Base-by-base conservation (phyloP, 2,329 filamentous ascomycete genomes). In the Dactylellina haptotyla region DNA sequence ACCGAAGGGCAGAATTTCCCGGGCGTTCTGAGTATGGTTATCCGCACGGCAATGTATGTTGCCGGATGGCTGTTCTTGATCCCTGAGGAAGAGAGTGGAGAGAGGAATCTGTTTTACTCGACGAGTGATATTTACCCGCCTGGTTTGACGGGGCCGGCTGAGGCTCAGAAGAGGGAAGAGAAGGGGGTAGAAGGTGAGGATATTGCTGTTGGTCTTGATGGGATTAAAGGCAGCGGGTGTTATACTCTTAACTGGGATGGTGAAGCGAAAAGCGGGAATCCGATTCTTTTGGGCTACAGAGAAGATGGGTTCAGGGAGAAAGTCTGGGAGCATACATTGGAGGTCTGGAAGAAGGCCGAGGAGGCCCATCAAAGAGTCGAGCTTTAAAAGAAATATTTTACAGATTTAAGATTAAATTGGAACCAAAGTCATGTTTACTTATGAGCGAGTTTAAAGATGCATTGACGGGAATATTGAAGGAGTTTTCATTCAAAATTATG, bases 31-130 rank as follows among this genome's bases (percentile, higher is more conserved):
- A 78, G 77, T 34, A 75, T 80, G 34, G 79, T 79, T 3, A 78
- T 79, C 34, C 80, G 78, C 25, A 76, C 81, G 16, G 67, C 80
- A 59, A 81, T 80, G 72, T 78, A 79, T 14, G 78, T 81, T 46
- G 80, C 79, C 77, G 79, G 79, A 20, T 51, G 56, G 16, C 59
- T 50, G 58, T 79, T 80, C 23, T 80, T 80, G 80, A 80, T 81
- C 58, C 75, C 81, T 16, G 79, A 81, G 45, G 65, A 80, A 50
- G 83, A 85, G 76, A 81, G 80, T 28, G 84, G 83, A 1, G 81
- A 84, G 76, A 79, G 84, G 14, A 82, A 84, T 76, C 74, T 84
- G 56, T 84, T 83, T 56, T 76, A 78, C 12, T 79, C 80, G 0
- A 83, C 80, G 1, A 82, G 79, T 63, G 79, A 78, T 1, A 77